Conservation (phyloP, 371 early-diverging fungal genomes). For the Parasitella parasitica region DNA sequence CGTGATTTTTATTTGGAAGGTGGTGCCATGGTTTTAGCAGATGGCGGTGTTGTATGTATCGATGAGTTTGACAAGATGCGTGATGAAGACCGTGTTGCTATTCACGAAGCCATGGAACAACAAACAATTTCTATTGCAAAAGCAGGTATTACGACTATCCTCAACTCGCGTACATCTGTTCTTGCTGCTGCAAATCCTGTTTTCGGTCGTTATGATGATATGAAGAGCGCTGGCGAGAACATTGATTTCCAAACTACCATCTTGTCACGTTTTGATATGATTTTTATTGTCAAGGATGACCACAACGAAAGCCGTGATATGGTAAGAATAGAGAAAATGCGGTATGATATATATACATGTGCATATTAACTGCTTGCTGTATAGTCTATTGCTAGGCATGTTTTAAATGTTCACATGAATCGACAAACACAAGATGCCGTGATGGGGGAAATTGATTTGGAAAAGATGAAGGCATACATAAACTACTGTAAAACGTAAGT, state of each 20-base stretch:
- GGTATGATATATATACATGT: background rate
- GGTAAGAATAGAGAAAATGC: constrained; percentile 27
- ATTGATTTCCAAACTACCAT: constrained; percentile 99
- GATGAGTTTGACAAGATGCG: constrained; percentile 99
- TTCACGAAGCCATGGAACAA: constrained; percentile 99
- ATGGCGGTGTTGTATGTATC: constrained; percentile 99
- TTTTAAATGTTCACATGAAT: constrained; percentile 89
- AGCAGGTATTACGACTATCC: constrained; percentile 99
- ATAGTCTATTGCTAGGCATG: constrained; percentile 90
- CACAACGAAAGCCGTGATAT: constrained; percentile 83
- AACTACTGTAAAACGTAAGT: constrained; percentile 89
- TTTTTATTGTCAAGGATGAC: constrained; percentile 95
- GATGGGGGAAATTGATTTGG: constrained; percentile 83
- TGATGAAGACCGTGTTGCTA: constrained; percentile 99
- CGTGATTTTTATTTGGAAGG: constrained; percentile 99
- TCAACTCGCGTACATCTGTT: constrained; percentile 98
- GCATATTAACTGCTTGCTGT: background rate
- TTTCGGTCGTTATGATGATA: constrained; percentile 99
- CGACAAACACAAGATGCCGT: constrained; percentile 60
- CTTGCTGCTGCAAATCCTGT: constrained; percentile 99
- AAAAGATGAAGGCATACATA: constrained; percentile 93
- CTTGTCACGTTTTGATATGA: constrained; percentile 96
- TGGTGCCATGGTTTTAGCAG: constrained; percentile 99
- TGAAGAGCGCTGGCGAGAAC: constrained; percentile 97
- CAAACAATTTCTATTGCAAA: constrained; percentile 99